These are phyloP conservation scores for Solioccasus polychromus DNA, from an alignment of 768 basidiomycete species.

Conservation along the genomic window DNA sequence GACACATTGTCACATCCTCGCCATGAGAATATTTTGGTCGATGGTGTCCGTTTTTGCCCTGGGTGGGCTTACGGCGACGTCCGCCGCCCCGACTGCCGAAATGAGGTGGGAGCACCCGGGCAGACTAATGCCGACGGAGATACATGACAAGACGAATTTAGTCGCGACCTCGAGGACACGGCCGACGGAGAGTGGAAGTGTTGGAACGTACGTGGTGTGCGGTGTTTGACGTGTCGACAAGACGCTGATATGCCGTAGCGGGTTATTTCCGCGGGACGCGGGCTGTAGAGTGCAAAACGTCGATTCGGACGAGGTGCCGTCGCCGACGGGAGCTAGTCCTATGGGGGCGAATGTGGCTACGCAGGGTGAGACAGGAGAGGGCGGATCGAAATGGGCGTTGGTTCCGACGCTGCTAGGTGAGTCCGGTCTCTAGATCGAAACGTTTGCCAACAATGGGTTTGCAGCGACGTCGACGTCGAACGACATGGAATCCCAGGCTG, in stretches of 20 bases:
- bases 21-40: constrained; percentile 4
- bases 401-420: constrained; percentile 13
- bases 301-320: neutral
- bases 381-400: constrained; percentile 9
- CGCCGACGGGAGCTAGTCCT: neutral
- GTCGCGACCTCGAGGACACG: neutral
- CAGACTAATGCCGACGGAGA: constrained; percentile 14
- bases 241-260: constrained; percentile 1
- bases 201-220: constrained; percentile 12
- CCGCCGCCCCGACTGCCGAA: constrained; percentile 13
- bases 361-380: neutral
- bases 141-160: constrained; percentile 6
- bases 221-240: neutral
- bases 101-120: neutral
- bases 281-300: constrained; percentile 8
- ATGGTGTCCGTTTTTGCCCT: constrained; percentile 4
- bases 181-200: constrained; percentile 3
- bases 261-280: neutral
- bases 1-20: neutral
- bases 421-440: constrained; percentile 1
- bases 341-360: neutral
- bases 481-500: constrained; percentile 2
- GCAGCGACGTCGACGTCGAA: neutral
- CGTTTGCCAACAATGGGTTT: constrained; percentile 3
- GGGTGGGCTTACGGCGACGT: constrained; percentile 3